Conservation (phyloP, 805 yeast genomes). For the Candida endomychidarum region DNA sequence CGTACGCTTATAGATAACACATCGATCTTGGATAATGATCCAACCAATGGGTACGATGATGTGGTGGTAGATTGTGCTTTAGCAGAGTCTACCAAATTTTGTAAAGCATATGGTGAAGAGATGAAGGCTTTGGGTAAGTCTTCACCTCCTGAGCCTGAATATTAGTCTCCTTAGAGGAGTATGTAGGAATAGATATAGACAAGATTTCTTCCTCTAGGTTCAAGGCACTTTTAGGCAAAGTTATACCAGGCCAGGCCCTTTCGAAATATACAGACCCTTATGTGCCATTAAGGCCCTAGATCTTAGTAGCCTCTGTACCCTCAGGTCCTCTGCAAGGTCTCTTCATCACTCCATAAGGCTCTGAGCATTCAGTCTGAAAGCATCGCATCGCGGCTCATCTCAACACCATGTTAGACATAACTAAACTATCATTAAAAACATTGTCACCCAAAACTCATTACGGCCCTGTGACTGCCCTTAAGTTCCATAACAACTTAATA, state of each 20-base stretch:
- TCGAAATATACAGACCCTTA: too few species aligned
- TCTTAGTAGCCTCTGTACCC: too few species aligned
- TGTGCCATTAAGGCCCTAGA: too few species aligned
- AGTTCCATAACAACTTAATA: conserved; percentile 36
- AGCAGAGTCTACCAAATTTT: conserved; percentile 24
- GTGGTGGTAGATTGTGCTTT: conserved; percentile 32
- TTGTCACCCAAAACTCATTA: conserved; percentile 34
- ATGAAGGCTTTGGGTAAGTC: conserved; percentile 12
- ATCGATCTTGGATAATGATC: conserved; percentile 5
- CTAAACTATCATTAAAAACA: conserved; percentile 1
- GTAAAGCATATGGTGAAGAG: conserved; percentile 26
- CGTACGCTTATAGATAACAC: conserved; percentile 18
- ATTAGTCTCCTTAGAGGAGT: too few species aligned
- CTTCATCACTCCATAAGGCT: too few species aligned
- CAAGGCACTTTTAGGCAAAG: too few species aligned
- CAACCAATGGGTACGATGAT: conserved; percentile 19
- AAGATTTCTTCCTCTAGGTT: too few species aligned
- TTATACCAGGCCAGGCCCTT: too few species aligned
- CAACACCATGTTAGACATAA: neutral
- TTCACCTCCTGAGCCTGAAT: conserved; percentile 17
- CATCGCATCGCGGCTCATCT: conserved; percentile 7
- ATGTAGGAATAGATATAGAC: neutral
- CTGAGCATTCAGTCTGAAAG: too few species aligned
- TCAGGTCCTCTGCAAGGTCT: too few species aligned
- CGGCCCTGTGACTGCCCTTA: conserved; percentile 74